Evolutionary conservation across 1,284 basidiomycete genomes (phyloP).

Genomic region (Polyporus tsugae): DNA sequence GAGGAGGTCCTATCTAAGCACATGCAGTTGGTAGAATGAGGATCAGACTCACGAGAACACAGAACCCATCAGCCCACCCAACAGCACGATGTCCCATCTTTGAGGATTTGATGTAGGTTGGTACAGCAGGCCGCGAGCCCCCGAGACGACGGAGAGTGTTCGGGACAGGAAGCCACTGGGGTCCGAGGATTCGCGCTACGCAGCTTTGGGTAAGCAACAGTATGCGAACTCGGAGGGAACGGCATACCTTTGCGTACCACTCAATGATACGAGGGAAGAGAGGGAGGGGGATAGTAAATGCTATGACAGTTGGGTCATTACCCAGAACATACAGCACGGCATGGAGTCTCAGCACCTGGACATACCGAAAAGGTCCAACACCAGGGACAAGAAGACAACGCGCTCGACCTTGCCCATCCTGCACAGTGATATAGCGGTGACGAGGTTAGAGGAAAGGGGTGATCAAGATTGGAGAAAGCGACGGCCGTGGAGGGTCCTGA

Average conservation of each 20-base stretch:
- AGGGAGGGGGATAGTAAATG: conserved; percentile 94
- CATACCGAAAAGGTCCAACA: conserved; percentile 85
- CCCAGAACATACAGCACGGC: neutral
- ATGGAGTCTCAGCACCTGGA: neutral
- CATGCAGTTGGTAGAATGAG: neutral
- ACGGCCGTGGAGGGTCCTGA: conserved; percentile 5
- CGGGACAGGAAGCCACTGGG: conserved; percentile 74
- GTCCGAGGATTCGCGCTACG: conserved; percentile 74
- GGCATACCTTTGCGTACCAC: conserved; percentile 82
- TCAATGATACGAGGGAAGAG: conserved; percentile 90
- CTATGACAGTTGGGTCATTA: conserved; percentile 44
- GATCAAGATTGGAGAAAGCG: neutral
- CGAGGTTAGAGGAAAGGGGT: neutral
- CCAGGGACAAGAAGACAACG: conserved; percentile 83
- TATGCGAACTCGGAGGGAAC: neutral
- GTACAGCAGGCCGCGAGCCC: conserved; percentile 69
- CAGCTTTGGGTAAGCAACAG: conserved; percentile 1
- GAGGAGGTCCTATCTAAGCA: conserved; percentile 19
- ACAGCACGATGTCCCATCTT: conserved; percentile 86
- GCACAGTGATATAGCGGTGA: neutral
- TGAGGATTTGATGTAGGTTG: conserved; percentile 66
- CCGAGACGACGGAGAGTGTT: conserved; percentile 71
- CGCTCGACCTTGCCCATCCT: conserved; percentile 73
- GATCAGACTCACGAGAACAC: conserved; percentile 77
- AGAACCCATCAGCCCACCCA: conserved; percentile 89